These are phyloP conservation scores for Wickerhamiella occidentalis DNA, from an alignment of 805 yeast species.

Conservation along the genomic window DNA sequence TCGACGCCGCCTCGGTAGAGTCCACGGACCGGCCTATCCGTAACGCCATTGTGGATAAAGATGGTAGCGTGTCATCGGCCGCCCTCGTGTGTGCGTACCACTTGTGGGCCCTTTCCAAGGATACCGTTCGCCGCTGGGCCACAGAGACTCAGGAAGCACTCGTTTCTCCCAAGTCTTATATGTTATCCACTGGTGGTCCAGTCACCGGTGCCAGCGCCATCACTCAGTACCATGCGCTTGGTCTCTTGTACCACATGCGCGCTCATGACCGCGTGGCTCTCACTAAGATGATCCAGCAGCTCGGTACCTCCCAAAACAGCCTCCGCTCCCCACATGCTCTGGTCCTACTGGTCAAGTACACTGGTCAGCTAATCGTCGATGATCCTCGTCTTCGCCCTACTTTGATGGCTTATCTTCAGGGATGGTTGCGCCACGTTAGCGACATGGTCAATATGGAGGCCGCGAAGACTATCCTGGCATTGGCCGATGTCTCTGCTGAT, in stretches of 20 bases:
- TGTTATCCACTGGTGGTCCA: constrained; percentile 14
- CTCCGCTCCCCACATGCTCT: constrained; percentile 74
- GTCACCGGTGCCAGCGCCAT: constrained; percentile 44
- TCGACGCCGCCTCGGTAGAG: constrained; percentile 75
- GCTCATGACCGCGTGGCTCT: constrained; percentile 90
- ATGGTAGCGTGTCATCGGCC: constrained; percentile 84
- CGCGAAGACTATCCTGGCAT: constrained; percentile 55
- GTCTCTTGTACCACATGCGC: constrained; percentile 74
- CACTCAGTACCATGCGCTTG: constrained; percentile 93
- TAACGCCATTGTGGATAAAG: constrained; percentile 81
- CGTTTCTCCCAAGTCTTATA: constrained; percentile 38
- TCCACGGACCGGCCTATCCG: constrained; percentile 87
- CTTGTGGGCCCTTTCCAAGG: constrained; percentile 76
- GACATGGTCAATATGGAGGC: constrained; percentile 92
- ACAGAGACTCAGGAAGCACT: constrained; percentile 93
- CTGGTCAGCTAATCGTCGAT: constrained; percentile 57
- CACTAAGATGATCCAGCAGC: constrained; percentile 75
- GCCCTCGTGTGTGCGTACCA: constrained; percentile 87
- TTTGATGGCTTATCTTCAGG: constrained; percentile 51
- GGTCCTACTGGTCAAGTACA: constrained; percentile 72
- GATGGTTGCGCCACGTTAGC: constrained; percentile 65
- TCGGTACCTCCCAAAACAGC: constrained; percentile 41
- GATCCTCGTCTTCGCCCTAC: constrained; percentile 52
- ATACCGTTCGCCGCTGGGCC: constrained; percentile 84
- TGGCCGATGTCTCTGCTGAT: constrained; percentile 45